These are phyloP conservation scores for Solanum tacnaense DNA, from an alignment of 257 asterid species.

Conservation along the genomic window DNA sequence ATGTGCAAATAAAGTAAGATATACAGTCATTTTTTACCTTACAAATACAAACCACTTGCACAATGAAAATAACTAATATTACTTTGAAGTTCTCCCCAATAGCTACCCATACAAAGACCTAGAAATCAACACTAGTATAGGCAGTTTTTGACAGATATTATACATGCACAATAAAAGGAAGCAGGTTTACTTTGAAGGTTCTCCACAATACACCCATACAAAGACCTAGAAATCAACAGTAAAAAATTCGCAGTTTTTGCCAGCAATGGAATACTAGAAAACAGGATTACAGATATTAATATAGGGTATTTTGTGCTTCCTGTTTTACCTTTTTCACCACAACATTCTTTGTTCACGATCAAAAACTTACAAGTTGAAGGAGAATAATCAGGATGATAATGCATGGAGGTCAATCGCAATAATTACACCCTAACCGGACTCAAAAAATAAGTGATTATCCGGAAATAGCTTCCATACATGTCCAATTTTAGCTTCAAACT, in stretches of 20 bases:
- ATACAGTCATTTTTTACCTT: neutral
- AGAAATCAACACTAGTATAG: neutral
- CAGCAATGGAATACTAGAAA: neutral
- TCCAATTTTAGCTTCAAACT: neutral
- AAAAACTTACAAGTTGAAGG: neutral
- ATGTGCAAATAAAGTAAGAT: neutral
- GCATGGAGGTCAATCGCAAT: neutral
- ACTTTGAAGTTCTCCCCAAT: neutral
- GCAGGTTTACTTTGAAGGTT: neutral
- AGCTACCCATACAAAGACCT: neutral
- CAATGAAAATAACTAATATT: neutral
- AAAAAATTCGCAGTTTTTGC: neutral
- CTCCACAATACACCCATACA: neutral
- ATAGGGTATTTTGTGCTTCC: neutral
- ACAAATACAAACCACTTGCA: neutral
- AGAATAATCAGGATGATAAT: neutral
- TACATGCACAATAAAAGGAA: neutral
- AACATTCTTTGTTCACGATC: neutral
- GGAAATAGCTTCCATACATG: neutral
- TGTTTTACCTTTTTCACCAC: neutral
- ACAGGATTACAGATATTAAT: neutral
- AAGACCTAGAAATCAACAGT: neutral
- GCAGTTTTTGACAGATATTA: neutral
- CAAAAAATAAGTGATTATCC: neutral
- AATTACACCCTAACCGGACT: neutral